Percentiles rank a stretch among this genome's conserved stretches.
Conservation (phyloP, 2,329 filamentous ascomycete genomes). For the Sporothrix protearum region DNA sequence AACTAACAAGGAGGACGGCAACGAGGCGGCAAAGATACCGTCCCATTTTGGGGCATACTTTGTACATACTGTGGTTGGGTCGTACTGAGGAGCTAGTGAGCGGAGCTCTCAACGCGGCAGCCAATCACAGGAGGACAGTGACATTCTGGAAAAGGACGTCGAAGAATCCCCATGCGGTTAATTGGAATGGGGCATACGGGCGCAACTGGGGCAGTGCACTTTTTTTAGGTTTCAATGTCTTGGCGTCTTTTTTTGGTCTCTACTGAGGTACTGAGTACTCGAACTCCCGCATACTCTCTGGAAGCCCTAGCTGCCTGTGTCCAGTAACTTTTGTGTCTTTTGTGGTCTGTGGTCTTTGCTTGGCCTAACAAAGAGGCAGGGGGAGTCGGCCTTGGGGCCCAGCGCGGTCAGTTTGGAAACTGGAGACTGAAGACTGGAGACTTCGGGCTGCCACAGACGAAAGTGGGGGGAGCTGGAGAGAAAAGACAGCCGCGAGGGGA, state of each 20-base stretch:
- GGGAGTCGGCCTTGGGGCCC: background rate
- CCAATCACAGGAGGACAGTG: slow-evolving; percentile 23
- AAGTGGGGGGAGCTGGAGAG: background rate
- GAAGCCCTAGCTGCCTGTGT: background rate
- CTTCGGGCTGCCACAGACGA: background rate
- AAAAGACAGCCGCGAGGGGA: background rate
- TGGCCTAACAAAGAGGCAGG: background rate
- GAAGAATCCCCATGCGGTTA: slow-evolving; percentile 16
- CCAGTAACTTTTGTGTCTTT: background rate
- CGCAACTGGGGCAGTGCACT: slow-evolving; percentile 21
- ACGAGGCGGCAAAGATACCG: background rate
- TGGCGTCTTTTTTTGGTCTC: background rate
- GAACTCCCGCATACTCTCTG: no score
- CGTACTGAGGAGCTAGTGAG: no score
- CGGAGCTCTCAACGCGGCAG: background rate
- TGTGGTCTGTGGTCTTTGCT: background rate
- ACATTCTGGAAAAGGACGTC: slow-evolving; percentile 24
- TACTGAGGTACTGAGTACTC: no score
- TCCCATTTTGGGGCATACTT: background rate
- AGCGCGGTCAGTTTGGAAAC: background rate
- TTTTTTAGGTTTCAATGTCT: slow-evolving; percentile 13
- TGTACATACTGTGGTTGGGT: background rate
- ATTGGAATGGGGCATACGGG: slow-evolving; percentile 16
- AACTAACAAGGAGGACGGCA: background rate
- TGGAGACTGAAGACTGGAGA: background rate